Percentiles rank a stretch among this genome's conserved stretches.
Conservation (phyloP, 768 basidiomycete species). For the Boletus subparvulus region DNA sequence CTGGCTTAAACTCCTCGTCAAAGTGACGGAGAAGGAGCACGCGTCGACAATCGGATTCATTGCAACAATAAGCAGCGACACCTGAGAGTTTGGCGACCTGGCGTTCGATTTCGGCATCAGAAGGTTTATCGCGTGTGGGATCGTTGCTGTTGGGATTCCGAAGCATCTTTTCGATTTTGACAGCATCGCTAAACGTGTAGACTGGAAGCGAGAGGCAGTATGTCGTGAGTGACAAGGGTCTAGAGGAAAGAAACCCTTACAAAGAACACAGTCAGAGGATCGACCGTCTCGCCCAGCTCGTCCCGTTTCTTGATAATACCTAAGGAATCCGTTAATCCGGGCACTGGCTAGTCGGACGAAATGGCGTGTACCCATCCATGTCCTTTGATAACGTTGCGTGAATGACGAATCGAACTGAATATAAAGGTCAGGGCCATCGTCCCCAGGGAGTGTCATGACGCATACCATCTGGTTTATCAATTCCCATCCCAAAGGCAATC, state of each 20-base stretch:
- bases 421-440: conserved; percentile 2
- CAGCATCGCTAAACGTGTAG: conserved; percentile 61
- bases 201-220: conserved; percentile 40
- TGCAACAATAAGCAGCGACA: conserved; percentile 79
- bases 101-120: conserved; percentile 58
- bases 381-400: conserved; percentile 82
- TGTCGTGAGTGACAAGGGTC: not conserved
- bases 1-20: conserved; percentile 72
- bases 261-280: conserved; percentile 82
- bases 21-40: conserved; percentile 88
- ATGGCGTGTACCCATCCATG: conserved; percentile 67
- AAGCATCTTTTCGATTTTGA: conserved; percentile 59
- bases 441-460: not conserved
- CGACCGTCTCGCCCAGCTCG: conserved; percentile 91
- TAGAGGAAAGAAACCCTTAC: conserved; percentile 44
- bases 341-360: not conserved
- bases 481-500: conserved; percentile 98
- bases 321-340: conserved; percentile 27
- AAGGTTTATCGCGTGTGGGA: conserved; percentile 32
- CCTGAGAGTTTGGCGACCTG: conserved; percentile 62
- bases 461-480: conserved; percentile 80
- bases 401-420: conserved; percentile 85
- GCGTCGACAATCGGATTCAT: conserved; percentile 84
- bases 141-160: conserved; percentile 44
- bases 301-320: conserved; percentile 95